phyloP scores from a whole-genome alignment of 2,329 filamentous ascomycete species.

The Clonostachys rosea region DNA sequence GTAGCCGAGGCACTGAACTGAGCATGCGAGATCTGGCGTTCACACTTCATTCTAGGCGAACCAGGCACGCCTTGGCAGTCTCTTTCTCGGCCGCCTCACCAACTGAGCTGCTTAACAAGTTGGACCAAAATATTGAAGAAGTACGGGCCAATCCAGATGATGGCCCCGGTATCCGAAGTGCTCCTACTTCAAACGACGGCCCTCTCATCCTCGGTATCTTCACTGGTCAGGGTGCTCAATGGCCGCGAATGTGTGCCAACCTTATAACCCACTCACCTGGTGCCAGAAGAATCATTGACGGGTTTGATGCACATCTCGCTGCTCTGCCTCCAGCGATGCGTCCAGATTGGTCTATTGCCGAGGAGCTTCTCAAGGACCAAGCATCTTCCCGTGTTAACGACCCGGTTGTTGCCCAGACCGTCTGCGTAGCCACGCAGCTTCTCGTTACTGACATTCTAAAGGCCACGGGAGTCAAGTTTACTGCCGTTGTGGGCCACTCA shows the following conservation, averaged over 20 bases:
- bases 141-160: too few relatives aligned
- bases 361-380: conserved; percentile 7
- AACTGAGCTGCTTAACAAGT: too few relatives aligned
- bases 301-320: background rate
- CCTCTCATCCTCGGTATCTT: conserved; percentile 16
- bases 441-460: conserved; percentile 25
- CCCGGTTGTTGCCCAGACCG: conserved; percentile 22
- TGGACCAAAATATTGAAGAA: too few relatives aligned
- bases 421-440: conserved; percentile 35
- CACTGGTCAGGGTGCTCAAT: conserved; percentile 36
- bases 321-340: too few relatives aligned
- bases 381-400: conserved; percentile 9
- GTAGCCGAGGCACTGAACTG: too few relatives aligned
- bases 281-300: too few relatives aligned
- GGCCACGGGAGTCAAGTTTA: conserved; percentile 15
- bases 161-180: too few relatives aligned
- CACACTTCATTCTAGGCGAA: too few relatives aligned
- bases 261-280: conserved; percentile 15
- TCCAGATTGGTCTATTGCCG: conserved; percentile 3
- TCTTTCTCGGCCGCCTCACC: too few relatives aligned
- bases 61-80: too few relatives aligned
- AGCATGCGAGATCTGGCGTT: too few relatives aligned
- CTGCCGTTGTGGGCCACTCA: conserved; percentile 2
- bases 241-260: conserved; percentile 33
- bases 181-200: too few relatives aligned